A percentile compares a stretch with the other conserved stretches of the same genome.
These are phyloP conservation scores for Penicillium arizonense DNA, from an alignment of 495 filamentous ascomycete species.

Conservation along the genomic window DNA sequence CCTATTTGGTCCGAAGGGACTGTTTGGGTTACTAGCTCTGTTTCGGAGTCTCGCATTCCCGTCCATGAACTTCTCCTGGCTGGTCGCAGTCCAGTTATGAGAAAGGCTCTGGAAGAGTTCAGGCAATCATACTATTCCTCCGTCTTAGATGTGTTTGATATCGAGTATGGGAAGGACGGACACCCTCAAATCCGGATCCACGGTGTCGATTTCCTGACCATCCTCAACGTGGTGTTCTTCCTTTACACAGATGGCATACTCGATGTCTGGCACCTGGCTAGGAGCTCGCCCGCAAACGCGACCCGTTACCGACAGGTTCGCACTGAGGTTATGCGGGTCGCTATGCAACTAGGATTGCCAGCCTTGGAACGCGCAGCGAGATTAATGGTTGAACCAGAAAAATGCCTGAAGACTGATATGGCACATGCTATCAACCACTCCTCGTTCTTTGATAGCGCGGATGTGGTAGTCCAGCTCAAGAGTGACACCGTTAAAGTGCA, in stretches of 20 bases:
- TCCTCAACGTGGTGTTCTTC: constrained; percentile 78
- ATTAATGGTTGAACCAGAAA: constrained; percentile 63
- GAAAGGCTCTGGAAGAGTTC: constrained; percentile 57
- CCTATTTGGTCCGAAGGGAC: constrained; percentile 32
- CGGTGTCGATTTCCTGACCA: constrained; percentile 67
- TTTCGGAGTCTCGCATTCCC: constrained; percentile 67
- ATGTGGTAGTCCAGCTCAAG: constrained; percentile 74
- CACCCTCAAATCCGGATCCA: constrained; percentile 56
- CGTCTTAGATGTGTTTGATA: constrained; percentile 57
- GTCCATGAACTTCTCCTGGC: constrained; percentile 79
- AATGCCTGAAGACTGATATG: constrained; percentile 66
- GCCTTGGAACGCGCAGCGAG: constrained; percentile 73
- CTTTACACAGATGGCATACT: constrained; percentile 77
- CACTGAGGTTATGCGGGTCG: constrained; percentile 77
- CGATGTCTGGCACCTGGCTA: constrained; percentile 79
- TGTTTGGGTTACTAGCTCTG: constrained; percentile 52
- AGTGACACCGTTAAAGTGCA: constrained; percentile 67
- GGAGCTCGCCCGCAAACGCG: constrained; percentile 58
- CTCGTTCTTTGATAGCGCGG: constrained; percentile 69
- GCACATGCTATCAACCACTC: constrained; percentile 61
- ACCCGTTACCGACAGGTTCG: constrained; percentile 74
- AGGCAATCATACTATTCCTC: constrained; percentile 41
- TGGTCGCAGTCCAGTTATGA: constrained; percentile 68
- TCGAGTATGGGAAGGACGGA: constrained; percentile 51
- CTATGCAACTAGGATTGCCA: constrained; percentile 61